These are phyloP conservation scores for Paecilomyces variotii DNA, from an alignment of 2,329 filamentous ascomycete genomes.

Conservation along the genomic window DNA sequence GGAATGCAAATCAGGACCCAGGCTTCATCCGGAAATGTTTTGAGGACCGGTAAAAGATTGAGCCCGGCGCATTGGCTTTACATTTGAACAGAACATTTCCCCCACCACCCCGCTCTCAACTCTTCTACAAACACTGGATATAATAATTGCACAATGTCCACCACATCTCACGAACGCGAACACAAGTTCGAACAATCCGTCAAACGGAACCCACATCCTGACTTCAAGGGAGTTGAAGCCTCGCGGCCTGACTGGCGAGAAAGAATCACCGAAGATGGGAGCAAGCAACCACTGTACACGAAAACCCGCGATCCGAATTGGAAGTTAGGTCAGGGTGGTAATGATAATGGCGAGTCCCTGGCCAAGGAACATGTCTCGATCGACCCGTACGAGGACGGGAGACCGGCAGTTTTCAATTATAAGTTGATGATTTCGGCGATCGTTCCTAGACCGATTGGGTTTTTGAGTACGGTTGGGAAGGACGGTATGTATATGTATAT, in stretches of 20 bases:
- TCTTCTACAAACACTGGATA: neutral
- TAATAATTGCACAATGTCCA: neutral
- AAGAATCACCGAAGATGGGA: constrained; percentile 8
- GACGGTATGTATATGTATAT: constrained; percentile 50
- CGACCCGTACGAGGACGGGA: constrained; percentile 66
- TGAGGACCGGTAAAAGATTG: too few species aligned
- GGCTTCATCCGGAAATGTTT: too few species aligned
- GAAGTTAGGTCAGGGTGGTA: constrained; percentile 36
- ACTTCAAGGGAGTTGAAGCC: neutral
- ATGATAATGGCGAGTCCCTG: constrained; percentile 39
- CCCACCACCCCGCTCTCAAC: too few species aligned
- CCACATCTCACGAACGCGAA: neutral
- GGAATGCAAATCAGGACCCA: too few species aligned
- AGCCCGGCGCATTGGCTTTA: too few species aligned
- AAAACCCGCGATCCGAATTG: constrained; percentile 36
- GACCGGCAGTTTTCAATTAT: constrained; percentile 69
- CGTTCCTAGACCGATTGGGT: constrained; percentile 71
- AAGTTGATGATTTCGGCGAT: constrained; percentile 85
- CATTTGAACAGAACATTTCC: neutral
- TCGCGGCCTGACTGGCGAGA: neutral
- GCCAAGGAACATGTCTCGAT: constrained; percentile 63
- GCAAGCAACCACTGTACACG: constrained; percentile 25
- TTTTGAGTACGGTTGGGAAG: constrained; percentile 49
- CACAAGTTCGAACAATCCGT: neutral
- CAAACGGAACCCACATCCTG: neutral